These are phyloP conservation scores for Pseudopithomyces maydicus DNA, from an alignment of 2,329 filamentous ascomycete genomes.

Conservation along the genomic window DNA sequence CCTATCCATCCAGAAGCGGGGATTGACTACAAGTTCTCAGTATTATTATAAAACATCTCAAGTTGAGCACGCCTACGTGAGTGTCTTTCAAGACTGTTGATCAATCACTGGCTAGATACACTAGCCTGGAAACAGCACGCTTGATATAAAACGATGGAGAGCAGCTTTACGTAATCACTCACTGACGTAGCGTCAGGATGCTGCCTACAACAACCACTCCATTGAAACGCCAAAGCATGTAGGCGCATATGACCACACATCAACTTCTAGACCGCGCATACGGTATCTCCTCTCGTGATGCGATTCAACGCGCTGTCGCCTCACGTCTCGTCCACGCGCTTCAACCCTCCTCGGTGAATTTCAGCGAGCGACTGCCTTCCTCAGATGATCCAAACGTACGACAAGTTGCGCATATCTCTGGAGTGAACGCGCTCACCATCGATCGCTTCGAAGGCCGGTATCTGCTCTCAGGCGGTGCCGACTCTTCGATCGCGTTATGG, in stretches of 20 bases:
- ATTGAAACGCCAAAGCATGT: constrained; percentile 37
- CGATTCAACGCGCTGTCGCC: constrained; percentile 69
- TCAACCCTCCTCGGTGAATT: constrained; percentile 69
- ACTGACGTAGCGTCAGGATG: neutral
- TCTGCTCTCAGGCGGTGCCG: constrained; percentile 82
- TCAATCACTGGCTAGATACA: neutral
- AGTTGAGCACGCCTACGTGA: too few relatives aligned
- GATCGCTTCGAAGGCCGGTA: constrained; percentile 82
- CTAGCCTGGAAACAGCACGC: neutral
- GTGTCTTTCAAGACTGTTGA: too few relatives aligned
- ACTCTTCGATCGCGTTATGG: constrained; percentile 85
- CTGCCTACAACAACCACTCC: neutral
- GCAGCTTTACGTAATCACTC: neutral
- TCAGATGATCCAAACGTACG: constrained; percentile 34
- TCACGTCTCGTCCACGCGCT: constrained; percentile 72
- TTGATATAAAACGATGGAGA: too few relatives aligned
- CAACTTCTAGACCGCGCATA: constrained; percentile 77
- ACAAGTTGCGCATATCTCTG: constrained; percentile 73
- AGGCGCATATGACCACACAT: constrained; percentile 49
- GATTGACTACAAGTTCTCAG: too few relatives aligned
- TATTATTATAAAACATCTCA: too few relatives aligned
- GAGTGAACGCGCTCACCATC: constrained; percentile 78
- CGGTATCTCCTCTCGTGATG: constrained; percentile 64
- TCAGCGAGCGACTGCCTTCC: constrained; percentile 65
- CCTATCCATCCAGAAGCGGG: constrained; percentile 8